Percentiles rank a stretch among this genome's conserved stretches.
These are phyloP conservation scores for Rhynchosporium secalis DNA, from an alignment of 2,329 filamentous ascomycete genomes.

Conservation along the genomic window DNA sequence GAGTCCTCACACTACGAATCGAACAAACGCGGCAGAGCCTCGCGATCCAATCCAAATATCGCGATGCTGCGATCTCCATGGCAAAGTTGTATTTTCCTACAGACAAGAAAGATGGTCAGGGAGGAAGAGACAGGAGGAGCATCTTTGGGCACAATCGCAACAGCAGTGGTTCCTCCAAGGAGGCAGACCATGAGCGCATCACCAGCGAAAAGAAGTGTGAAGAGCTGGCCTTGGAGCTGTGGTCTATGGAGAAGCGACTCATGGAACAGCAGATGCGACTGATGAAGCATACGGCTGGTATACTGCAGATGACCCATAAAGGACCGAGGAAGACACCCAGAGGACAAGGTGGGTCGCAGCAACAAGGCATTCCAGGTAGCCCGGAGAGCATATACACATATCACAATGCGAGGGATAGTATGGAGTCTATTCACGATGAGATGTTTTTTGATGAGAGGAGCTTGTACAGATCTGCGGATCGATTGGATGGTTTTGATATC, in stretches of 20 bases:
- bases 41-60: constrained; percentile 87
- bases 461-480: constrained; percentile 69
- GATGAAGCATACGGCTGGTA: constrained; percentile 87
- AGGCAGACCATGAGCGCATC: constrained; percentile 72
- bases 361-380: constrained; percentile 64
- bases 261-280: constrained; percentile 74
- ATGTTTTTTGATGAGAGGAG: constrained; percentile 76
- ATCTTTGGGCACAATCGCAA: constrained; percentile 48
- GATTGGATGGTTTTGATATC: constrained; percentile 52
- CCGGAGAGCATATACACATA: constrained; percentile 76
- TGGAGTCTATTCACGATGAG: constrained; percentile 55
- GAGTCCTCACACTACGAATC: constrained; percentile 71
- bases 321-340: constrained; percentile 54
- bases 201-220: constrained; percentile 80
- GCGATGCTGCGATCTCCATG: constrained; percentile 88
- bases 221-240: constrained; percentile 77
- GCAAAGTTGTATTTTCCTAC: constrained; percentile 74
- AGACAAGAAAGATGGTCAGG: constrained; percentile 51
- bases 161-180: constrained; percentile 45
- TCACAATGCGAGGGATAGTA: constrained; percentile 59
- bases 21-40: constrained; percentile 81
- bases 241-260: constrained; percentile 73
- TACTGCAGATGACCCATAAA: constrained; percentile 87
- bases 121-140: constrained; percentile 50
- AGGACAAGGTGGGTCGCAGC: constrained; percentile 44